Percentiles rank a stretch among this genome's conserved stretches.
phyloP scores from a whole-genome alignment of 345 rosid genomes.

The Psidium friedrichsthalianum region DNA sequence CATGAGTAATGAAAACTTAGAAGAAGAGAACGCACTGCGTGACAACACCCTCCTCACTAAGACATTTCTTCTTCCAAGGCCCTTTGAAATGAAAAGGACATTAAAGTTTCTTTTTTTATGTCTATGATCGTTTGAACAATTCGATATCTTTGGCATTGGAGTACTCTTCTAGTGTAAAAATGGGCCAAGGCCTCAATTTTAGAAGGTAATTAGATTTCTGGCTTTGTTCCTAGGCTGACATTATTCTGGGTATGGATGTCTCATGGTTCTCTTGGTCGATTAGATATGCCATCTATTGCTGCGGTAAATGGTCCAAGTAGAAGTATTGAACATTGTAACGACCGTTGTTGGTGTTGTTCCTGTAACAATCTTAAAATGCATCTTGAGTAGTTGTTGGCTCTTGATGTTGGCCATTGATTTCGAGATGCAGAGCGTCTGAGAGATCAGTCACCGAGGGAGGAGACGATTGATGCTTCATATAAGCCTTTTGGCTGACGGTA shows the following conservation, averaged over 20 bases:
- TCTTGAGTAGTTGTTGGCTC: slow-evolving; percentile 71
- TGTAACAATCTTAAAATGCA: neutral
- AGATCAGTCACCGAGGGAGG: slow-evolving; percentile 66
- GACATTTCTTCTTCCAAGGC: slow-evolving; percentile 82
- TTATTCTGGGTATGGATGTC: slow-evolving; percentile 86
- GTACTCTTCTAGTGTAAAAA: slow-evolving; percentile 24
- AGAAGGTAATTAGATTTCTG: neutral
- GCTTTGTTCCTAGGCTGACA: neutral
- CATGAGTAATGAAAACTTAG: too few relatives aligned
- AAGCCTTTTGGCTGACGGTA: slow-evolving; percentile 58
- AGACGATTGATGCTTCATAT: slow-evolving; percentile 80
- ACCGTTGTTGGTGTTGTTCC: neutral
- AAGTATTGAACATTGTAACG: neutral
- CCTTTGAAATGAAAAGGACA: slow-evolving; percentile 14
- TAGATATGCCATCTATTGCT: slow-evolving; percentile 65
- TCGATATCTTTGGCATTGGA: slow-evolving; percentile 32
- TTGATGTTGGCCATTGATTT: slow-evolving; percentile 58
- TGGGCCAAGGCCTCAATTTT: neutral
- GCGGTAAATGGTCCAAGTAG: slow-evolving; percentile 22
- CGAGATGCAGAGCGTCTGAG: slow-evolving; percentile 79
- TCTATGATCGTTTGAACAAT: too few relatives aligned
- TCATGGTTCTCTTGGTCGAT: slow-evolving; percentile 74
- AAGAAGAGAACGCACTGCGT: slow-evolving; percentile 53
- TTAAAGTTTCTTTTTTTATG: neutral
- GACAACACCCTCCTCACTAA: slow-evolving; percentile 44